Percentiles rank a stretch among this genome's conserved stretches.
Evolutionary conservation across 2,329 filamentous ascomycete genomes (phyloP).

Genomic region (Botryosphaeria dothidea): DNA sequence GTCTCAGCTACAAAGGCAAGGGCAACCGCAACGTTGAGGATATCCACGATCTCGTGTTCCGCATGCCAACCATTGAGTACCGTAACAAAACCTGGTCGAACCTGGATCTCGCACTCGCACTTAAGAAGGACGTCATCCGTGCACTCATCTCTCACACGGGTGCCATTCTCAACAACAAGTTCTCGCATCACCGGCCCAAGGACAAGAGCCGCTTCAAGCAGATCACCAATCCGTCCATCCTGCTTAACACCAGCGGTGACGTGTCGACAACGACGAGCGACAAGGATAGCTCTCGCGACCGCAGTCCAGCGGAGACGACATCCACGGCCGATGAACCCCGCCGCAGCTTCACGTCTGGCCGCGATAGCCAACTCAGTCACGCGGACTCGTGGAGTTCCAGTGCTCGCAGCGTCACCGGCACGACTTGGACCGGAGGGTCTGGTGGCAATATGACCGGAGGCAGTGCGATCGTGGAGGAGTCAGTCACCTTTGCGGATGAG

Average conservation of each 20-base stretch:
- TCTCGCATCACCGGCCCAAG: conserved; percentile 82
- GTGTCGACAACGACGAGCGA: conserved; percentile 4
- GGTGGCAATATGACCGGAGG: not conserved
- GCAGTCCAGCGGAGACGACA: conserved; percentile 26
- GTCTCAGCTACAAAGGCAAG: conserved; percentile 94
- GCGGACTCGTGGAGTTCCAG: conserved; percentile 9
- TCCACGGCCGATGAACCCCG: conserved; percentile 4
- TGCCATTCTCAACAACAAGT: conserved; percentile 96
- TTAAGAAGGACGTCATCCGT: conserved; percentile 93
- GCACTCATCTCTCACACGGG: conserved; percentile 94
- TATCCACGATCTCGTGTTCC: conserved; percentile 96
- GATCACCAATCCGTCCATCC: conserved; percentile 74
- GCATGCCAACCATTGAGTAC: conserved; percentile 90
- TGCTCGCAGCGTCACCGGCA: conserved; percentile 11
- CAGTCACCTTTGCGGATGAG: conserved; percentile 35
- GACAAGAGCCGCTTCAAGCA: conserved; percentile 81
- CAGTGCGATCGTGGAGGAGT: not conserved
- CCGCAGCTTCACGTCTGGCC: conserved; percentile 19
- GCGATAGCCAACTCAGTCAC: conserved; percentile 11
- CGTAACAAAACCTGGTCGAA: conserved; percentile 99
- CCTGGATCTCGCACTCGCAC: conserved; percentile 83
- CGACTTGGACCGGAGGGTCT: not conserved
- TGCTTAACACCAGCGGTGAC: conserved; percentile 46
- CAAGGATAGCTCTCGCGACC: conserved; percentile 31
- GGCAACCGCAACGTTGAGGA: conserved; percentile 95